Base-by-base conservation (phyloP, 192 early-diverging fungal species). In the Backusella tarrabulga region DNA sequence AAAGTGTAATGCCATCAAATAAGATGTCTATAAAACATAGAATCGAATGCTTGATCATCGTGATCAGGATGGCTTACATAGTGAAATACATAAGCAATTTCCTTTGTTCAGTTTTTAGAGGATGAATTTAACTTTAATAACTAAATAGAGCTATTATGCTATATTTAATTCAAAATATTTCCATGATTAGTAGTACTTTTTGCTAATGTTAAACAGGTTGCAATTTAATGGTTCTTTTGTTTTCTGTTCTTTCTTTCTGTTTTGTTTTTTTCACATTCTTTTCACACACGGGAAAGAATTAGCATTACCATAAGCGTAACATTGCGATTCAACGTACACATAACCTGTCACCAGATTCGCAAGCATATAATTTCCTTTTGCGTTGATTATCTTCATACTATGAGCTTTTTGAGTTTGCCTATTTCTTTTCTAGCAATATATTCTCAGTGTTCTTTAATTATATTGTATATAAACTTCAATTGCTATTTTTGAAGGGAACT, bases 211-310 rank as follows among this genome's bases (percentile, higher is more conserved):
- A 26, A 26, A 60, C 56, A 26, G 56, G 56, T 26, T 60, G 14
- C n/a, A 60, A 60, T 60, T 60, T 26, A 60, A 60, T 60, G 23
- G 3, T 60, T 60, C 9, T 14, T 60, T 56, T 6, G 8, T 23
- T 23, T 23, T 56, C 21, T 56, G 54, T 56, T 56, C 3, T 15
- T 17, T 44, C 14, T 44, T 44, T 44, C 17, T 50, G 17, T n/a
- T 50, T 50, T 50, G 19, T 44, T 54, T 63, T 60, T 63, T 63
- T 63, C 56, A 63, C 56, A 63, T 63, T 63, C 29, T 63, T 63
- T 63, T 63, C 56, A 63, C 56, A 63, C 56, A 63, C 56, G 1
- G 56, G 11, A 9, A 63, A 12, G 26, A 4, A 11, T 63, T 12
- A 63, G 0, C 23, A 63, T 14, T 63, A 29, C 7, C 9, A 29